A percentile compares a stretch with the other conserved stretches of the same genome.
Evolutionary conservation across 768 basidiomycete genomes (phyloP).

Genomic region (Podaxis sp.): DNA sequence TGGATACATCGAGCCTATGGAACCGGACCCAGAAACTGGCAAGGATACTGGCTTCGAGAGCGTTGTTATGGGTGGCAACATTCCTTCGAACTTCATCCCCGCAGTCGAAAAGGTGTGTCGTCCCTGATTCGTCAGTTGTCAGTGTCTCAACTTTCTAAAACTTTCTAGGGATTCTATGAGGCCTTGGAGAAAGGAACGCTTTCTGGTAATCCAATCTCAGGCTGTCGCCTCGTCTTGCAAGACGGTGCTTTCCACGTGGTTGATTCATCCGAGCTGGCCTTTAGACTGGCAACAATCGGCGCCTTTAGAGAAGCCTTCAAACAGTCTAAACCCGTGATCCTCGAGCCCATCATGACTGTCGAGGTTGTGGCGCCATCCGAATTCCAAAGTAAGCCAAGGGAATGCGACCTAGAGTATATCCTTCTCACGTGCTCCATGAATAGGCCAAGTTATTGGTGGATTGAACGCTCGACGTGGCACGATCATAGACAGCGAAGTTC

Average conservation of each 20-base stretch:
- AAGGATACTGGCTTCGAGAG: slow-evolving; percentile 86
- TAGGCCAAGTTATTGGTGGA: slow-evolving; percentile 89
- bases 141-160: background rate
- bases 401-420: background rate
- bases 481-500: slow-evolving; percentile 93
- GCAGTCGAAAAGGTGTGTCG: slow-evolving; percentile 83
- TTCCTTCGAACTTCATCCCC: slow-evolving; percentile 90
- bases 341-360: slow-evolving; percentile 99
- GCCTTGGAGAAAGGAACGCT: slow-evolving; percentile 89
- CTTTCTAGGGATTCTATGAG: slow-evolving; percentile 84
- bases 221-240: slow-evolving; percentile 82
- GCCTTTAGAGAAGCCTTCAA: slow-evolving; percentile 91
- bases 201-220: slow-evolving; percentile 84
- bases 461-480: slow-evolving; percentile 91
- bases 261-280: slow-evolving; percentile 96
- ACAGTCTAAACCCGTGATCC: slow-evolving; percentile 72
- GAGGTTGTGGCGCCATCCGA: slow-evolving; percentile 95
- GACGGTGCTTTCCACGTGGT: slow-evolving; percentile 93
- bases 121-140: background rate
- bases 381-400: slow-evolving; percentile 72
- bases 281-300: slow-evolving; percentile 86
- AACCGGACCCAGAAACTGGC: slow-evolving; percentile 66
- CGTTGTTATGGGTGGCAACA: slow-evolving; percentile 87
- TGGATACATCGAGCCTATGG: slow-evolving; percentile 91
- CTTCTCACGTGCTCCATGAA: background rate